Conservation (phyloP, 148 eudicot genomes). For the Diospyros lotus region DNA sequence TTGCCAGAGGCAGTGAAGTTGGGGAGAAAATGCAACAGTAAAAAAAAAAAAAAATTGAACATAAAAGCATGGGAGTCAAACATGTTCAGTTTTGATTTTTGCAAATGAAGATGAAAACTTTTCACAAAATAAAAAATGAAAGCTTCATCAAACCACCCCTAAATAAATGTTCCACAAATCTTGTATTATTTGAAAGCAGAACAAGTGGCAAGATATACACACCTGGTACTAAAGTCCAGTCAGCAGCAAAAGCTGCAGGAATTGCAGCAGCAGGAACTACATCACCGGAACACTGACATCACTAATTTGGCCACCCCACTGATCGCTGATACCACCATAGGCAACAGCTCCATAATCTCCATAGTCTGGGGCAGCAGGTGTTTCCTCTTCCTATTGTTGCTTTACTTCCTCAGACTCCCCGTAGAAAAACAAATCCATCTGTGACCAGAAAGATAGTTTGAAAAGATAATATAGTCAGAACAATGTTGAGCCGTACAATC, state of each 20-base stretch:
- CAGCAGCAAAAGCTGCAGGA: conserved; percentile 20
- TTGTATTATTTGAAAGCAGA: background rate
- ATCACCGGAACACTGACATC: conserved; percentile 29
- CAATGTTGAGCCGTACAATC: too few species aligned
- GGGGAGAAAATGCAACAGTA: background rate
- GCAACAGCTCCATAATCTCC: conserved; percentile 38
- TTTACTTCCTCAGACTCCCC: conserved; percentile 76
- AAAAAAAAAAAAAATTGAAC: too few species aligned
- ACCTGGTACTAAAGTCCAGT: conserved; percentile 19
- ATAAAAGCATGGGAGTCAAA: too few species aligned
- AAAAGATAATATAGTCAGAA: too few species aligned
- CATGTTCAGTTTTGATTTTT: too few species aligned
- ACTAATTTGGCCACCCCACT: conserved; percentile 34
- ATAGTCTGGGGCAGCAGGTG: conserved; percentile 40
- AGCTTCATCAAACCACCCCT: too few species aligned
- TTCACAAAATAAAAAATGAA: too few species aligned
- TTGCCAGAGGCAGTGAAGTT: too few species aligned
- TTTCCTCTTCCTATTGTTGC: conserved; percentile 60
- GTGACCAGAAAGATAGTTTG: conserved; percentile 6
- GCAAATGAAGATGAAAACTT: too few species aligned
- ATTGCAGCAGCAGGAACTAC: conserved; percentile 13
- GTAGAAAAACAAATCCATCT: conserved; percentile 83
- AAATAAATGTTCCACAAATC: too few species aligned
- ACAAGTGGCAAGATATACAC: background rate
- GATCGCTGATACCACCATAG: conserved; percentile 26